A percentile compares a stretch with the other conserved stretches of the same genome.
Conservation (phyloP, 306 rosid species). For the Cicer bijugum region DNA sequence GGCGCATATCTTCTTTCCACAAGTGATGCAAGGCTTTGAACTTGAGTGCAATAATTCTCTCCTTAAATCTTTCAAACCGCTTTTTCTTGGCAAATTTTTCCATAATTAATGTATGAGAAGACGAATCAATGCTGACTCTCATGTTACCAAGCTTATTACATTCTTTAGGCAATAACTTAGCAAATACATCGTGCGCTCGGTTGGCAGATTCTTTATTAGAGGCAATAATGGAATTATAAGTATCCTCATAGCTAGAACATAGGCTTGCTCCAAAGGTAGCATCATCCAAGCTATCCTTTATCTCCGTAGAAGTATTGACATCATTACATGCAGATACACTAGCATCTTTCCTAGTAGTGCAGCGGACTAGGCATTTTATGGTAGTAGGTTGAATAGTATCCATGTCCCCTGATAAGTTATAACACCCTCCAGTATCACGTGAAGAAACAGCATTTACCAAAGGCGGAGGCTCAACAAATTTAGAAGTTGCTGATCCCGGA, state of each 20-base stretch:
- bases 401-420: conserved; percentile 46
- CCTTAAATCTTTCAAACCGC: conserved; percentile 69
- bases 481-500: conserved; percentile 90
- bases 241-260: conserved; percentile 41
- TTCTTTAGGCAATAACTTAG: conserved; percentile 54
- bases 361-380: conserved; percentile 45
- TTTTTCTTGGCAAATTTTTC: conserved; percentile 66
- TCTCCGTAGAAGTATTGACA: conserved; percentile 37
- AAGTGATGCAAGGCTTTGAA: conserved; percentile 75
- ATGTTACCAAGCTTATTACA: conserved; percentile 41
- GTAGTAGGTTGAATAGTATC: conserved; percentile 45
- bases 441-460: conserved; percentile 53
- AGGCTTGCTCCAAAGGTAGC: conserved; percentile 33
- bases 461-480: conserved; percentile 73
- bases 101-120: conserved; percentile 45
- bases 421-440: conserved; percentile 39
- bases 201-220: conserved; percentile 67
- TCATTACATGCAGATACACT: conserved; percentile 50
- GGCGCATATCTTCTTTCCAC: conserved; percentile 85
- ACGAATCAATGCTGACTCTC: conserved; percentile 43
- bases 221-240: conserved; percentile 53
- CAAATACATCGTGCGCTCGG: conserved; percentile 55
- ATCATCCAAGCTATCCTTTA: conserved; percentile 41
- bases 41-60: conserved; percentile 73
- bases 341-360: conserved; percentile 48